Evolutionary conservation across 768 basidiomycete genomes (phyloP).

Genomic region (Mycena galericulata): DNA sequence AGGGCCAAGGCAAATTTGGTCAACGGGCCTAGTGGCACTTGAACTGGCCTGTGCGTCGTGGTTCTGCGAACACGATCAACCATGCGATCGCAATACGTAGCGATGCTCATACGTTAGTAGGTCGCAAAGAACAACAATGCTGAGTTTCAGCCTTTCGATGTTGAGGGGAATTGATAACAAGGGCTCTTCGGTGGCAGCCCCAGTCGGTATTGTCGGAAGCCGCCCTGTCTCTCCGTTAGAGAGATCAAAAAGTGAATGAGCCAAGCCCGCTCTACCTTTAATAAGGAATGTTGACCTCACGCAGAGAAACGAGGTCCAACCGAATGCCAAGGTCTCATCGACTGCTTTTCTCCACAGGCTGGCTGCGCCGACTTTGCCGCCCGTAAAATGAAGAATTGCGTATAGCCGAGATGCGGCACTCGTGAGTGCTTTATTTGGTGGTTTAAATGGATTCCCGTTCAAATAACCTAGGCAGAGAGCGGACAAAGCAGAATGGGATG

Average conservation of each 20-base stretch:
- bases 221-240: conserved; percentile 10
- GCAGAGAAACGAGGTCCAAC: conserved; percentile 69
- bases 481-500: conserved; percentile 64
- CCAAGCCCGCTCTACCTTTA: too few relatives aligned
- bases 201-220: conserved; percentile 22
- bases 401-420: conserved; percentile 69
- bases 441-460: conserved; percentile 61
- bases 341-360: conserved; percentile 81
- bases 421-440: conserved; percentile 54
- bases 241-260: conserved; percentile 21
- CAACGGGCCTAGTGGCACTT: conserved; percentile 75
- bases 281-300: conserved; percentile 71
- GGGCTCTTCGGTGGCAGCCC: conserved; percentile 55
- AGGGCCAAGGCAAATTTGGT: conserved; percentile 65
- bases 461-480: conserved; percentile 67
- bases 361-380: conserved; percentile 83
- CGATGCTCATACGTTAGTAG: conserved; percentile 62
- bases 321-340: conserved; percentile 75
- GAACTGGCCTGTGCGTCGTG: conserved; percentile 69
- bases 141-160: conserved; percentile 70
- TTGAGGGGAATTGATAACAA: conserved; percentile 64
- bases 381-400: conserved; percentile 72
- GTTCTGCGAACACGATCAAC: conserved; percentile 52
- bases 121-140: conserved; percentile 61
- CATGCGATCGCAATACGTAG: not conserved